phyloP scores from a whole-genome alignment of 352 stramenopile genomes.

The Nannochloropsis limnetica region DNA sequence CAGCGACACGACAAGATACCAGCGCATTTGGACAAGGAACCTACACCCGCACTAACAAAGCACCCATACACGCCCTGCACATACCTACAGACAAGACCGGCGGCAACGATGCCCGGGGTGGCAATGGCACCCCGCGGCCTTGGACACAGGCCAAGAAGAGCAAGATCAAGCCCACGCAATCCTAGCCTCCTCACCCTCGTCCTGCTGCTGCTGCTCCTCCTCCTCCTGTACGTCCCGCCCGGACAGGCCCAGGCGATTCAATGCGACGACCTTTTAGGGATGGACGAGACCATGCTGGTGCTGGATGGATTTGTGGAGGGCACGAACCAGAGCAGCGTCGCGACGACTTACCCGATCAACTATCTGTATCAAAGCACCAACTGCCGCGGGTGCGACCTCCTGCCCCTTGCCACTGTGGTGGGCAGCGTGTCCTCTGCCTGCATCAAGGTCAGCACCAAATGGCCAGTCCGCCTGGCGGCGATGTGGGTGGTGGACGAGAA shows the following conservation, averaged over 20 bases:
- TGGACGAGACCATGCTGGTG: background rate
- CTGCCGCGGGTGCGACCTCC: no score
- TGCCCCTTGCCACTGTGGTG: no score
- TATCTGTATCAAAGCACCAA: no score
- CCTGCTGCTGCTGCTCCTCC: background rate
- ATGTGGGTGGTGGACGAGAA: no score
- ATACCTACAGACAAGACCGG: background rate
- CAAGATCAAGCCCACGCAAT: background rate
- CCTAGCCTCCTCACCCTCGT: background rate
- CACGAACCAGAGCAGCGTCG: no score
- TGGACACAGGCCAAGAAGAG: background rate
- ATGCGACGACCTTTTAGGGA: background rate
- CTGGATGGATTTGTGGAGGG: background rate
- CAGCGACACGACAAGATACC: background rate
- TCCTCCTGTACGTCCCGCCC: background rate
- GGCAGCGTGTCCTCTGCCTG: no score
- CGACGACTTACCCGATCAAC: no score
- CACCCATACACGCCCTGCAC: background rate
- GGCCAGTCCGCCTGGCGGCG: no score
- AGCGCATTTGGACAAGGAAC: no score
- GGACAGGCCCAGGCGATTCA: background rate
- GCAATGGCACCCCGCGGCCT: background rate
- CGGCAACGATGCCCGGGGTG: background rate
- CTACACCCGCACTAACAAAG: no score
- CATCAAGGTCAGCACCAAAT: no score